Conservation (phyloP, 2,329 filamentous ascomycete genomes). For the Coniochaeta prunicola region DNA sequence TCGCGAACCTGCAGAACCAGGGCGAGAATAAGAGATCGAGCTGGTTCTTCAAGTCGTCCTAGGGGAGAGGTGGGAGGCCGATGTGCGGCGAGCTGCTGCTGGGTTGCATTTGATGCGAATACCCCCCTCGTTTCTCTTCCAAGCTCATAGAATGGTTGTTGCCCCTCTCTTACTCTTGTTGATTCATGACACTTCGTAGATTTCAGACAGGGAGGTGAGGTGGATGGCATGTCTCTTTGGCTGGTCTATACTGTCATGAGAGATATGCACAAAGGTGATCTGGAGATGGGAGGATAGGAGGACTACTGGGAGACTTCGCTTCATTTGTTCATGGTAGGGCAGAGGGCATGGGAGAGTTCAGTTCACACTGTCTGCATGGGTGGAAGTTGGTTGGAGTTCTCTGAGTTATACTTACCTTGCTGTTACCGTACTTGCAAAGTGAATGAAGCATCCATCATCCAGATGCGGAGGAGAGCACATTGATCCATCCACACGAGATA, state of each 20-base stretch:
- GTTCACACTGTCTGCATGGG: neutral
- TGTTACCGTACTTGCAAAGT: neutral
- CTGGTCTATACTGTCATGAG: too few species aligned
- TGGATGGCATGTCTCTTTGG: too few species aligned
- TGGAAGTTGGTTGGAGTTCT: neutral
- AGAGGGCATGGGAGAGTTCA: neutral
- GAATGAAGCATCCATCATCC: neutral
- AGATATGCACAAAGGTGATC: too few species aligned
- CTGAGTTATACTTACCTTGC: neutral
- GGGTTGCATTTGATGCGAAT: neutral
- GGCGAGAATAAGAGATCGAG: constrained; percentile 63
- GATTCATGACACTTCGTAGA: too few species aligned
- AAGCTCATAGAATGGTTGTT: too few species aligned
- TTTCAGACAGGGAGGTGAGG: too few species aligned
- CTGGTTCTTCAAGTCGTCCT: constrained; percentile 64
- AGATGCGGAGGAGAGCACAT: neutral
- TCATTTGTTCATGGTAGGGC: neutral
- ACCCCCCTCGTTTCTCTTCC: too few species aligned
- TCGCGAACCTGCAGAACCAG: constrained; percentile 48
- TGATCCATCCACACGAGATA: neutral
- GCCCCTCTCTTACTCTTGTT: too few species aligned
- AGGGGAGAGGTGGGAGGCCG: neutral
- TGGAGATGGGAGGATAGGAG: neutral
- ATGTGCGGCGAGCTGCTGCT: neutral
- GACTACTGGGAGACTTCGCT: neutral